phyloP scores from a whole-genome alignment of 208 protist species.

The Angomonas deanei region DNA sequence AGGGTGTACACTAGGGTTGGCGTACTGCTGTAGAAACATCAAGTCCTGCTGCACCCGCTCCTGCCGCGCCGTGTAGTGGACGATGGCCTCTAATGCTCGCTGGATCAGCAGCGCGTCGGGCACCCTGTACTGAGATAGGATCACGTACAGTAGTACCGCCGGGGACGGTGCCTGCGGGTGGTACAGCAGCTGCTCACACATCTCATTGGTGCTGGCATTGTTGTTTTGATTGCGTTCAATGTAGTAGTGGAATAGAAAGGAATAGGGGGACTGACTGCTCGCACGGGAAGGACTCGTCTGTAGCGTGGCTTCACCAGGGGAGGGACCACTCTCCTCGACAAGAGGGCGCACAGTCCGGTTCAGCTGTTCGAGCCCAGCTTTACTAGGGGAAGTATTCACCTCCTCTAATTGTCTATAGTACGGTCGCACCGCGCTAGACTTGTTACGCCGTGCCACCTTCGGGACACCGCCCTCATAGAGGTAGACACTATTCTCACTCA shows the following conservation, averaged over 20 bases:
- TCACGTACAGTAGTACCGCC: conserved; percentile 24
- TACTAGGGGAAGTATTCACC: too few relatives aligned
- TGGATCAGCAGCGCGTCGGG: conserved; percentile 60
- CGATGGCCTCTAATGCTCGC: conserved; percentile 24
- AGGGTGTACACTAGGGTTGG: neutral
- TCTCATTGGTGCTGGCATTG: conserved; percentile 5
- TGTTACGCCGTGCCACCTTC: too few relatives aligned
- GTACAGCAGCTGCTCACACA: conserved; percentile 28
- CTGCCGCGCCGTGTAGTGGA: neutral
- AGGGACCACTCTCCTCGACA: too few relatives aligned
- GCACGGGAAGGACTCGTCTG: too few relatives aligned
- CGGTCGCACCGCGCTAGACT: too few relatives aligned
- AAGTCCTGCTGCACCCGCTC: neutral
- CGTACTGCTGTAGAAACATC: neutral
- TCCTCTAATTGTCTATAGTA: too few relatives aligned
- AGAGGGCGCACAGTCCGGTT: too few relatives aligned
- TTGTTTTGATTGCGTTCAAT: conserved; percentile 44
- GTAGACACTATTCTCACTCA: too few relatives aligned
- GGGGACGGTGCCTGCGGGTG: conserved; percentile 65
- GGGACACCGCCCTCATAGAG: too few relatives aligned
- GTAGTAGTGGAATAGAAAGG: conserved; percentile 45
- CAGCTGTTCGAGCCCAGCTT: too few relatives aligned
- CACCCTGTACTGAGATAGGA: conserved; percentile 14
- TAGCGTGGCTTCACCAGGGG: too few relatives aligned
- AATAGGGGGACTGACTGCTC: too few relatives aligned